These are phyloP conservation scores for Sclerotinia nivalis DNA, from an alignment of 2,329 filamentous ascomycete species.

Conservation along the genomic window DNA sequence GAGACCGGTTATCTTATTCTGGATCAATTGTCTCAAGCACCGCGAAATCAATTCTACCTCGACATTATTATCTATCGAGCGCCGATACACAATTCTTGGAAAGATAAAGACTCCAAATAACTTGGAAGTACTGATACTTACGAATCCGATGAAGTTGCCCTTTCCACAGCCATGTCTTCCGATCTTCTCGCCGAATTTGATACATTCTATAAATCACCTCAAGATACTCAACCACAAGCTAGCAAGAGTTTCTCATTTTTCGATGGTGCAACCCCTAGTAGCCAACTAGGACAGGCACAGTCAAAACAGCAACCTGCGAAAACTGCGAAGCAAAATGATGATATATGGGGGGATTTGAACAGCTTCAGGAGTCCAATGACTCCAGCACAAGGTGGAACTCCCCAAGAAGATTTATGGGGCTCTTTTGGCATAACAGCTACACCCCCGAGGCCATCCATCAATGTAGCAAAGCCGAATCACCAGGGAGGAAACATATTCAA, in stretches of 20 bases:
- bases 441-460: constrained; percentile 23
- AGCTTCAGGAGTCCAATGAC: constrained; percentile 28
- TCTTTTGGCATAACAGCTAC: constrained; percentile 33
- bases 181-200: constrained; percentile 67
- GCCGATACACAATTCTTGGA: too few species aligned
- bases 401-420: constrained; percentile 38
- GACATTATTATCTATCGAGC: background rate
- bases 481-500: constrained; percentile 20
- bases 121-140: constrained; percentile 9
- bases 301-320: constrained; percentile 10
- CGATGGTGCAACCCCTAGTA: constrained; percentile 20
- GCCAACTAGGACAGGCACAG: constrained; percentile 29
- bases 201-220: constrained; percentile 46
- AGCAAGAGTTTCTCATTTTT: constrained; percentile 35
- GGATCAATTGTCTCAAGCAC: background rate
- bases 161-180: constrained; percentile 55
- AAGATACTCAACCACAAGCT: constrained; percentile 36
- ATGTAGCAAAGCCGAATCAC: constrained; percentile 26
- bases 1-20: background rate
- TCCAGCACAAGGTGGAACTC: constrained; percentile 15
- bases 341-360: constrained; percentile 34
- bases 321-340: constrained; percentile 27
- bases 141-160: background rate
- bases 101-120: background rate
- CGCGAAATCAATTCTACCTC: background rate